Base-by-base conservation (phyloP, 2,329 filamentous ascomycete genomes). In the Aspergillus fructus region DNA sequence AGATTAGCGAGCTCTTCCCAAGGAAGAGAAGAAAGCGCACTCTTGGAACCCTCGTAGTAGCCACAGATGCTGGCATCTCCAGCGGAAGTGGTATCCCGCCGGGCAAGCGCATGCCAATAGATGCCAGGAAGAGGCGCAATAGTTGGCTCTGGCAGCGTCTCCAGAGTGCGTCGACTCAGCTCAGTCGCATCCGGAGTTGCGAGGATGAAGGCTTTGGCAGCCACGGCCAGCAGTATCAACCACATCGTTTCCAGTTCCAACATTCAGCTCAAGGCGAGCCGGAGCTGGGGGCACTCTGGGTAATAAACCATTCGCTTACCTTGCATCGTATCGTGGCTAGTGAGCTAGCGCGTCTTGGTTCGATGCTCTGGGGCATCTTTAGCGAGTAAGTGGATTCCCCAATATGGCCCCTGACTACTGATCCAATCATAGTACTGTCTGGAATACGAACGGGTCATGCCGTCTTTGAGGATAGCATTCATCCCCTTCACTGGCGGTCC, bases 61-160 rank as follows among this genome's bases (percentile, higher is more conserved):
- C 55, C 55, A 39, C 55, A 57, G 34, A 57, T 15, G n/a, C 34
- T 57, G 49, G 49, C 43, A 9, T 53, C 55, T n/a, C 33, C 55
- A 24, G 40, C 17, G 12, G 49, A 24, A 24, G 39, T 48, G 2
- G 55, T 53, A 17, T 24, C 55, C 1, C 49, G 55, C n/a, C 55
- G 49, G 5, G 21, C 17, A 24, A 43, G 33, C 6, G 12, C 33
- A 37, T 37, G 9, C 33, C 33, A 15, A 37, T 37, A 15, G 6
- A 13, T 15, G 13, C 6, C 3, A 15, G 7, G 4, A 2, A 37
- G 33, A 37, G 33, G 33, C 12, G 33, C 12, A 12, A 37, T 12
- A 37, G 33, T 37, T 37, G 33, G 33, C 13, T 37, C 12, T 4
- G 33, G 33, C 33, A 37, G 12, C 5, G 33, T 4, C 33, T 15